These are phyloP conservation scores for Tetrapisispora taiwanensis DNA, from an alignment of 805 yeast genomes.

Conservation along the genomic window DNA sequence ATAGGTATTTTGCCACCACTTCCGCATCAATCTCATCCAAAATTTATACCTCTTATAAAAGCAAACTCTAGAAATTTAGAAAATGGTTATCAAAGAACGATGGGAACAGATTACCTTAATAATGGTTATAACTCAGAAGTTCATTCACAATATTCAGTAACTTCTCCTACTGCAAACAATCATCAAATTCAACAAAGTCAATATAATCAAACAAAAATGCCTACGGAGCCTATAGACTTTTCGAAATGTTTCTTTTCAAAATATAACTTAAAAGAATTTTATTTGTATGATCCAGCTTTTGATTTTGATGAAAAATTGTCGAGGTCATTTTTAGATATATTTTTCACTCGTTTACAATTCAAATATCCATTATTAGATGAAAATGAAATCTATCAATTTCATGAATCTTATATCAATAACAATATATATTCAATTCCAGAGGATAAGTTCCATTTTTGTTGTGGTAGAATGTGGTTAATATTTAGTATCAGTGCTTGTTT, in stretches of 20 bases:
- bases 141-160: background rate
- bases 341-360: constrained; percentile 45
- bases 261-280: constrained; percentile 38
- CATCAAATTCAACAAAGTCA: background rate
- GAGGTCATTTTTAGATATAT: constrained; percentile 43
- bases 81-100: background rate
- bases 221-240: constrained; percentile 32
- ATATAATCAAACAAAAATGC: constrained; percentile 2
- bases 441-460: constrained; percentile 38
- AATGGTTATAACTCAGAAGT: background rate
- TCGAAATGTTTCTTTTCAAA: constrained; percentile 35
- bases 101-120: background rate
- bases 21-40: constrained; percentile 1
- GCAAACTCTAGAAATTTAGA: background rate
- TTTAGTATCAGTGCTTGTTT: constrained; percentile 43
- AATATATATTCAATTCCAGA: constrained; percentile 30
- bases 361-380: constrained; percentile 49
- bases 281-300: constrained; percentile 40
- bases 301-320: constrained; percentile 42
- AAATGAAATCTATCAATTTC: constrained; percentile 40
- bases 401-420: constrained; percentile 38
- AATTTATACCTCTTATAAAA: constrained; percentile 1
- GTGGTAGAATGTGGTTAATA: constrained; percentile 48
- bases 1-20: background rate
- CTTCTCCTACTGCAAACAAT: background rate